phyloP scores from a whole-genome alignment of 2,329 filamentous ascomycete species.

The Diatrype stigma region DNA sequence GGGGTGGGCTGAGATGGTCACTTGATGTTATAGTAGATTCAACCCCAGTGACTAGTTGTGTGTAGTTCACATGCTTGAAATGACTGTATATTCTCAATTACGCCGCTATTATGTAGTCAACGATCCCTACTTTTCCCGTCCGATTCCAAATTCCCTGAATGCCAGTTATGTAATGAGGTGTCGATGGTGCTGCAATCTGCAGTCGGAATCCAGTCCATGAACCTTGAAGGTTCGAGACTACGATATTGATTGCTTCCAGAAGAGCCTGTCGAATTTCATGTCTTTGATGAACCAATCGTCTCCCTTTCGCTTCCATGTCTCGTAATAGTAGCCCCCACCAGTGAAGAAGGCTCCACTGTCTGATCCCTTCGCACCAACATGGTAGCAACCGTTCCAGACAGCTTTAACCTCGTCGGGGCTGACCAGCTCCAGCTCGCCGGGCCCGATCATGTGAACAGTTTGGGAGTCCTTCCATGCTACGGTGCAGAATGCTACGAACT shows the following conservation, averaged over 20 bases:
- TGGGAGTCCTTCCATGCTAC: not conserved
- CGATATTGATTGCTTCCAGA: conserved; percentile 1
- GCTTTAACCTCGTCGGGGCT: conserved; percentile 11
- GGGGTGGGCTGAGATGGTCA: no score
- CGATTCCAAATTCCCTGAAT: no score
- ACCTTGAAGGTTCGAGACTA: not conserved
- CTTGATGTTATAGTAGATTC: no score
- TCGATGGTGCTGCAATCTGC: no score
- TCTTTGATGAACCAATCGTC: conserved; percentile 9
- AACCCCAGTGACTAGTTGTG: no score
- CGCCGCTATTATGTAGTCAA: no score
- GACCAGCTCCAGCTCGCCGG: conserved; percentile 5
- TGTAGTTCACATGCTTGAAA: no score
- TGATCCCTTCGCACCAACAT: conserved; percentile 2
- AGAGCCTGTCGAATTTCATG: conserved; percentile 8
- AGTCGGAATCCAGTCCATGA: no score
- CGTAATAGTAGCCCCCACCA: conserved; percentile 9
- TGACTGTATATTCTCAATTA: no score
- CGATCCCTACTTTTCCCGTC: no score
- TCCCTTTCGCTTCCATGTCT: conserved; percentile 6
- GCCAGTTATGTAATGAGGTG: no score
- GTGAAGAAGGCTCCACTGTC: conserved; percentile 1
- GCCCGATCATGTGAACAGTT: conserved; percentile 4
- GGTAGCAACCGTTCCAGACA: conserved; percentile 5
- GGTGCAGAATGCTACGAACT: conserved; percentile 4